Percentiles rank a stretch among this genome's conserved stretches.
These are phyloP conservation scores for Chaetomiaceae sp. DNA, from an alignment of 2,329 filamentous ascomycete genomes.

Conservation along the genomic window DNA sequence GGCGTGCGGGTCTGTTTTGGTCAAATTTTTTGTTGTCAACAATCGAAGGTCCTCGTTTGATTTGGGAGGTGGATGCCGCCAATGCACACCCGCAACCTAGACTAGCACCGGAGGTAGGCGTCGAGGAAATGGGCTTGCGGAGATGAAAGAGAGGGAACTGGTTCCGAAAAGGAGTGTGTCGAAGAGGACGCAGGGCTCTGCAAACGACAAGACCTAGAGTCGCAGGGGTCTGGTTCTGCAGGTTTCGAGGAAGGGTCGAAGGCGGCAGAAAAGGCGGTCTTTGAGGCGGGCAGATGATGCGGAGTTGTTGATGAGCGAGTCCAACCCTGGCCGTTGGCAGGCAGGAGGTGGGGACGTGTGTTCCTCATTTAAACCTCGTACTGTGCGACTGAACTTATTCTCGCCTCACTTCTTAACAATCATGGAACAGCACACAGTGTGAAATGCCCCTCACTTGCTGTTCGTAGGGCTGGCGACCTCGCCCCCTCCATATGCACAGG, in stretches of 20 bases:
- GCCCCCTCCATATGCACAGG: too few relatives aligned
- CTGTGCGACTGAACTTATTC: neutral
- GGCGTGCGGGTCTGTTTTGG: conserved; percentile 24
- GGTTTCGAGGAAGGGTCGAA: conserved; percentile 8
- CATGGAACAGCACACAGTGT: neutral
- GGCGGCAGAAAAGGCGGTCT: conserved; percentile 12
- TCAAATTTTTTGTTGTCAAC: conserved; percentile 29
- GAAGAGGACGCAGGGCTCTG: conserved; percentile 15
- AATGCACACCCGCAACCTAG: conserved; percentile 15
- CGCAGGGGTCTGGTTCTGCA: neutral
- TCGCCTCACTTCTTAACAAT: neutral
- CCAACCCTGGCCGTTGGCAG: conserved; percentile 7
- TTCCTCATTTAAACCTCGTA: neutral
- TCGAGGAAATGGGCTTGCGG: conserved; percentile 1
- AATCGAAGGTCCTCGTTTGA: conserved; percentile 23
- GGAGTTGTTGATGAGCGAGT: conserved; percentile 17
- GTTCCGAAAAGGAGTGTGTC: conserved; percentile 20
- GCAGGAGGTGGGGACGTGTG: too few relatives aligned
- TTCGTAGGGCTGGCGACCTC: too few relatives aligned
- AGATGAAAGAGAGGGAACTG: conserved; percentile 1
- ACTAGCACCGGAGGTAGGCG: neutral
- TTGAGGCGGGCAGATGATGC: conserved; percentile 13
- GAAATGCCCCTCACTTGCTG: too few relatives aligned
- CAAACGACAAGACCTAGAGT: conserved; percentile 4
- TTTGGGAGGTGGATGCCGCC: conserved; percentile 22